phyloP scores from a whole-genome alignment of 2,329 filamentous ascomycete genomes.

The Dendryphion nanum region DNA sequence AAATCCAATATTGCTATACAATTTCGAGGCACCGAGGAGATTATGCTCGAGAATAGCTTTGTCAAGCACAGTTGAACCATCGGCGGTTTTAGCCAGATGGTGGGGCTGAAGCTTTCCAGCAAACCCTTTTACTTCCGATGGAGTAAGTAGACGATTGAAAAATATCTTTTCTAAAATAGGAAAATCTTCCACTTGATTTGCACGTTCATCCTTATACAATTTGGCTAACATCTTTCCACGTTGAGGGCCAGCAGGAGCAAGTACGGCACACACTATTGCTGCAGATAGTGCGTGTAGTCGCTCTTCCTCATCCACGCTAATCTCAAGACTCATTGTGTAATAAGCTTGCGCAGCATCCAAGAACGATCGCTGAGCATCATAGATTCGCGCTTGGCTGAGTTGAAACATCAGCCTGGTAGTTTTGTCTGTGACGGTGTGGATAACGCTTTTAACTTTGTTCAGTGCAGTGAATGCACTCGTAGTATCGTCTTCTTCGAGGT shows the following conservation, averaged over 20 bases:
- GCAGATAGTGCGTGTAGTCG: conserved; percentile 79
- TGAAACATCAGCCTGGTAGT: conserved; percentile 81
- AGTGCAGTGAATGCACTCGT: conserved; percentile 81
- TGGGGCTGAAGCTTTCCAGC: conserved; percentile 77
- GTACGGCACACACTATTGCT: conserved; percentile 86
- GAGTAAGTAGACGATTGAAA: conserved; percentile 77
- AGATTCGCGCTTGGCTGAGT: conserved; percentile 87
- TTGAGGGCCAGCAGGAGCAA: conserved; percentile 85
- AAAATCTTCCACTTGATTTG: conserved; percentile 72
- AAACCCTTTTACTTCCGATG: conserved; percentile 83
- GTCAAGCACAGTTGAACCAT: conserved; percentile 88
- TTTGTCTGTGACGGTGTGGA: conserved; percentile 72
- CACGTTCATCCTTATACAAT: conserved; percentile 90
- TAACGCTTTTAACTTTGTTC: conserved; percentile 93
- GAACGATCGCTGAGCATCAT: conserved; percentile 87
- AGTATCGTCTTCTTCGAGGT: conserved; percentile 90
- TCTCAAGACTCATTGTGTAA: conserved; percentile 77
- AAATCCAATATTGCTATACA: conserved; percentile 53
- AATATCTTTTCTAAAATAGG: conserved; percentile 97
- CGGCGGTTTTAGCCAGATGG: conserved; percentile 84
- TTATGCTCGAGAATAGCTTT: conserved; percentile 97
- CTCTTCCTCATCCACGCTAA: conserved; percentile 81
- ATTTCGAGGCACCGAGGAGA: conserved; percentile 73
- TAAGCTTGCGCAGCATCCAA: conserved; percentile 85
- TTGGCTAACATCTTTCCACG: conserved; percentile 77